A percentile compares a stretch with the other conserved stretches of the same genome.
phyloP scores from a whole-genome alignment of 257 asterid species.

The Solanum corneliomulleri region DNA sequence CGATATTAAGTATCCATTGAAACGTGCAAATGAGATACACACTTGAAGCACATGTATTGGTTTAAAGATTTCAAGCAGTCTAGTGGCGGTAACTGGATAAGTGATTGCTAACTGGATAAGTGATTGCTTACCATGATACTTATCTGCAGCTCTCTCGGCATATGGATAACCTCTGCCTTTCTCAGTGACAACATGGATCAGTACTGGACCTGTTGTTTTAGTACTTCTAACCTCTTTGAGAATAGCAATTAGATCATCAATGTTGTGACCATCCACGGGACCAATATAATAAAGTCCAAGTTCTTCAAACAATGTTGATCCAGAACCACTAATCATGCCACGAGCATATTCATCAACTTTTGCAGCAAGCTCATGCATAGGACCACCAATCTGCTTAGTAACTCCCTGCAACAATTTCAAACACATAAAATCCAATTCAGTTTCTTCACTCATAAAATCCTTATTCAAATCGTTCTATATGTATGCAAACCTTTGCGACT shows the following conservation, averaged over 20 bases:
- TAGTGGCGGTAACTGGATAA: not conserved
- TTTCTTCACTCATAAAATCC: not conserved
- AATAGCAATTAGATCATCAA: constrained; percentile 73
- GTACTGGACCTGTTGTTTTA: constrained; percentile 73
- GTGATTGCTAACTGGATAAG: not conserved
- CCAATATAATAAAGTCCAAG: constrained; percentile 93
- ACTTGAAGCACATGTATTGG: not conserved
- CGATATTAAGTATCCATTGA: not conserved
- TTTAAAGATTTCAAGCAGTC: not conserved
- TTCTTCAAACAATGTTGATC: constrained; percentile 86
- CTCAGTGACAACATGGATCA: constrained; percentile 91
- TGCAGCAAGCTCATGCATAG: constrained; percentile 92
- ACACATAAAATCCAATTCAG: not conserved
- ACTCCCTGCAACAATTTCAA: constrained; percentile 61
- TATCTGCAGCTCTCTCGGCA: constrained; percentile 92
- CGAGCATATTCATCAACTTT: constrained; percentile 98
- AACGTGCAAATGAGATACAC: not conserved
- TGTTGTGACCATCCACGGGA: constrained; percentile 89
- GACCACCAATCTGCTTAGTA: constrained; percentile 89
- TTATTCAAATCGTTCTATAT: not conserved
- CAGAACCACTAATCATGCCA: constrained; percentile 88
- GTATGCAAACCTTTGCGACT: constrained; percentile 69
- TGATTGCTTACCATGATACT: constrained; percentile 61
- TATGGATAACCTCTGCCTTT: constrained; percentile 96
- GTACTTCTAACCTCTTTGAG: constrained; percentile 87